These are phyloP conservation scores for Cyclotella cryptica DNA, from an alignment of 108 stramenopile genomes.

Conservation along the genomic window DNA sequence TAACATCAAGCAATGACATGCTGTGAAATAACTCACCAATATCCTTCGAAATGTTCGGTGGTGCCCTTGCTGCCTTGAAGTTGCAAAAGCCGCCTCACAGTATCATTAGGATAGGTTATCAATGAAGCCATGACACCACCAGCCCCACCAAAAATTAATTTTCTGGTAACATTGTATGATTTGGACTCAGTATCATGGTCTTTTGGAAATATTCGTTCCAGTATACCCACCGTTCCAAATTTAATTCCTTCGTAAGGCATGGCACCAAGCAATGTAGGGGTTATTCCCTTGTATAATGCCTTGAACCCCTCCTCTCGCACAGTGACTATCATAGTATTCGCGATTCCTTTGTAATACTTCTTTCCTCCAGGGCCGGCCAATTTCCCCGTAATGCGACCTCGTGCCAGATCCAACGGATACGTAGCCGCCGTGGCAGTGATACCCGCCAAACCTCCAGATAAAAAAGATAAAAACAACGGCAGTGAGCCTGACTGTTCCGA, in stretches of 20 bases:
- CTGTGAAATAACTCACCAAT: slow-evolving; percentile 53
- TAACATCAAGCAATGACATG: not conserved
- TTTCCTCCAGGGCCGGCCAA: slow-evolving; percentile 56
- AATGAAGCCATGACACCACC: slow-evolving; percentile 85
- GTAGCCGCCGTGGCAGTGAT: slow-evolving; percentile 84
- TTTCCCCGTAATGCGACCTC: slow-evolving; percentile 89
- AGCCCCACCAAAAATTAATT: slow-evolving; percentile 83
- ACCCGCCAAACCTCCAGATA: slow-evolving; percentile 87
- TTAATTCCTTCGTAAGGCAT: slow-evolving; percentile 93
- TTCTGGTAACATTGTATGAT: slow-evolving; percentile 49
- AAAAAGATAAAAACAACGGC: slow-evolving; percentile 61
- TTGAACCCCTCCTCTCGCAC: slow-evolving; percentile 79
- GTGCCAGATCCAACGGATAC: slow-evolving; percentile 88
- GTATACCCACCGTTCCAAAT: slow-evolving; percentile 88
- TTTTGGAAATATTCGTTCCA: slow-evolving; percentile 76
- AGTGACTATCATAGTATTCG: slow-evolving; percentile 71
- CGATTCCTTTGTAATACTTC: slow-evolving; percentile 81
- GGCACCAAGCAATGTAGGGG: slow-evolving; percentile 85
- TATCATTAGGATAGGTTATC: slow-evolving; percentile 92
- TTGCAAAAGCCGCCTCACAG: slow-evolving; percentile 86
- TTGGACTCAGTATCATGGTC: slow-evolving; percentile 21
- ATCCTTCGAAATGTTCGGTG: slow-evolving; percentile 68
- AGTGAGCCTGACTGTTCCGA: slow-evolving; percentile 29
- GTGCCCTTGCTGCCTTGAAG: slow-evolving; percentile 89
- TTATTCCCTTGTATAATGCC: slow-evolving; percentile 85